These are phyloP conservation scores for Desmodesmus armatus DNA, from an alignment of 139 green algal genomes.

Conservation along the genomic window DNA sequence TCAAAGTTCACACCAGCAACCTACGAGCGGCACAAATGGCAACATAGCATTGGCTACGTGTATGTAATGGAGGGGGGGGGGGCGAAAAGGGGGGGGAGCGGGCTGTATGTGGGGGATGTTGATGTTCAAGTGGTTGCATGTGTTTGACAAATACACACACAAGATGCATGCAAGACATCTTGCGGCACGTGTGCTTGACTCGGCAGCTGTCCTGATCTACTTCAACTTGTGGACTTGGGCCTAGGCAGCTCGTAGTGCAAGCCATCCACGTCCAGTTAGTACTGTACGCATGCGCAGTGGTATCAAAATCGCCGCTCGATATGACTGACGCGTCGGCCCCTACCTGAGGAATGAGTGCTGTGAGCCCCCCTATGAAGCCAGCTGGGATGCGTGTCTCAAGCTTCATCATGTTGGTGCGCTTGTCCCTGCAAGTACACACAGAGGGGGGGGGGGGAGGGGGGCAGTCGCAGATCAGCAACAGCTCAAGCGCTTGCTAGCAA, in stretches of 20 bases:
- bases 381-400: slow-evolving; percentile 67
- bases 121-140: neutral
- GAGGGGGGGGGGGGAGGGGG: neutral
- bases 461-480: neutral
- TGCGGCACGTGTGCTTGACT: no score
- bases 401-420: slow-evolving; percentile 43
- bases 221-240: no score
- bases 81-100: neutral
- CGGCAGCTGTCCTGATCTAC: no score
- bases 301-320: no score
- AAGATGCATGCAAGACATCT: neutral
- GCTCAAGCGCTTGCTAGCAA: neutral
- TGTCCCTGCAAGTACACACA: slow-evolving; percentile 10
- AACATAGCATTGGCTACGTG: no score
- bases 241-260: no score
- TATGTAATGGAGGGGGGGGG: no score
- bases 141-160: neutral
- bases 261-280: no score
- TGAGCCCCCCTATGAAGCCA: slow-evolving; percentile 59
- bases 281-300: no score
- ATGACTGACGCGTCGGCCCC: neutral
- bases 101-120: neutral
- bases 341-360: slow-evolving; percentile 59
- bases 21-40: neutral
- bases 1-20: slow-evolving; percentile 61